Evolutionary conservation across 2,329 filamentous ascomycete species (phyloP), one percentile per base, ranked within the genome.

Genomic region (Pestalotiopsis sp.): DNA sequence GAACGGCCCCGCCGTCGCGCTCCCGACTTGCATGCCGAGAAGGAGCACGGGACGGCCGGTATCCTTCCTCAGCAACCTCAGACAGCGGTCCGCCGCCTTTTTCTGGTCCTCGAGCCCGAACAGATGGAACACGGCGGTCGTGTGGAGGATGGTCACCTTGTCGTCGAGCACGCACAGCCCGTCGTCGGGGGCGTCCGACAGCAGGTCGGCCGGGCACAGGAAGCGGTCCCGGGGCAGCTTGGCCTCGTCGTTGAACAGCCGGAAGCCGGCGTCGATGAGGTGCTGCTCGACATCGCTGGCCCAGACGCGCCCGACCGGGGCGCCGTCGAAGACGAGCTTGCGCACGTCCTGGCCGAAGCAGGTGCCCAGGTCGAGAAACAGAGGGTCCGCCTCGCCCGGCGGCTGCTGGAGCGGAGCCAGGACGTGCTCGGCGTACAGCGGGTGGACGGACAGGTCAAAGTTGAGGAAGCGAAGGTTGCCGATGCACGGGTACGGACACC

Each of bases 381-480:
- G 39, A 60, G 72, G 69, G 70, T 74, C 62, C 6, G 58, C 57
- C 69, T 72, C 39, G 77, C 70, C 52, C 75, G 58, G 27, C 77
- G 74, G 39, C 72, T 70, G 9, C 72, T 68, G 72, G 80, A 84
- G 45, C 72, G 74, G 63, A 73, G 75, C 67, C 49, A 76, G 20
- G 74, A 77, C 73, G 52, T 77, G 75, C 2, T 76, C 72, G 57
- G 73, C 20, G 45, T 77, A 77, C 2, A 69, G 66, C 25, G 71
- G 73, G n/a, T 73, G 77, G 1, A 66, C 68, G 1, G 78, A 69
- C 5, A 84, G 72, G 59, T 80, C 77, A 14, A 83, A 78, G 57
- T 81, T 77, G 1, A 84, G 75, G 71, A 84, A 84, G 31, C 80
- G 78, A 70, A 81, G 82, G 25, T 77, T 77, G 17, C 82, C 82